phyloP scores from a whole-genome alignment of 2,329 filamentous ascomycete species.

The Cladophialophora yegresii region DNA sequence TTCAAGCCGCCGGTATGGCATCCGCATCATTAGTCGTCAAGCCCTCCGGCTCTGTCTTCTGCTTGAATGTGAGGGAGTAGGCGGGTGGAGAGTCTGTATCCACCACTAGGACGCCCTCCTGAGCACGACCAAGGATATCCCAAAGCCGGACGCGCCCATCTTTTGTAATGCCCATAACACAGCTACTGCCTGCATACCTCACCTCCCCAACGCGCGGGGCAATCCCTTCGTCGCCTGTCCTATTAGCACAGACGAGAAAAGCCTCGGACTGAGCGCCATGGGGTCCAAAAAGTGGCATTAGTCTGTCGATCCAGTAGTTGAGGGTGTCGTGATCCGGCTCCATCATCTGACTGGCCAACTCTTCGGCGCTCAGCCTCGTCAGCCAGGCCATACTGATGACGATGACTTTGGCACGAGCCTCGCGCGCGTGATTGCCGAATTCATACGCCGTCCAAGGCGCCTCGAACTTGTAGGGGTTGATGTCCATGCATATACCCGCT shows the following conservation, averaged over 20 bases:
- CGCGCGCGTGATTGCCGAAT: conserved; percentile 59
- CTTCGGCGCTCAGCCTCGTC: conserved; percentile 53
- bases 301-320: conserved; percentile 63
- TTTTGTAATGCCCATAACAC: conserved; percentile 44
- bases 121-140: conserved; percentile 49
- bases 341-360: conserved; percentile 48
- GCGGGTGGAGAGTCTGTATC: conserved; percentile 48
- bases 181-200: conserved; percentile 53
- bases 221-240: conserved; percentile 46
- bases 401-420: conserved; percentile 53
- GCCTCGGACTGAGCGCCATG: conserved; percentile 40
- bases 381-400: conserved; percentile 67
- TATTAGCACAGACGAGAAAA: conserved; percentile 52
- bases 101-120: conserved; percentile 51
- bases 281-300: conserved; percentile 53
- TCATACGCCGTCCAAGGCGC: conserved; percentile 62
- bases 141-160: conserved; percentile 47
- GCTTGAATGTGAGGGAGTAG: conserved; percentile 24
- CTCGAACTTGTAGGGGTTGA: conserved; percentile 65
- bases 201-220: conserved; percentile 45
- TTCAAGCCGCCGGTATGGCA: conserved; percentile 5
- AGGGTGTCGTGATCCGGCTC: conserved; percentile 62
- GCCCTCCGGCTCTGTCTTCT: background rate
- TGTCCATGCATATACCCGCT: conserved; percentile 56
- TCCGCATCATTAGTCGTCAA: background rate